Evolutionary conservation across 768 basidiomycete genomes (phyloP), one percentile per base, ranked within the genome.

Genomic region (Dentipellis sp.): DNA sequence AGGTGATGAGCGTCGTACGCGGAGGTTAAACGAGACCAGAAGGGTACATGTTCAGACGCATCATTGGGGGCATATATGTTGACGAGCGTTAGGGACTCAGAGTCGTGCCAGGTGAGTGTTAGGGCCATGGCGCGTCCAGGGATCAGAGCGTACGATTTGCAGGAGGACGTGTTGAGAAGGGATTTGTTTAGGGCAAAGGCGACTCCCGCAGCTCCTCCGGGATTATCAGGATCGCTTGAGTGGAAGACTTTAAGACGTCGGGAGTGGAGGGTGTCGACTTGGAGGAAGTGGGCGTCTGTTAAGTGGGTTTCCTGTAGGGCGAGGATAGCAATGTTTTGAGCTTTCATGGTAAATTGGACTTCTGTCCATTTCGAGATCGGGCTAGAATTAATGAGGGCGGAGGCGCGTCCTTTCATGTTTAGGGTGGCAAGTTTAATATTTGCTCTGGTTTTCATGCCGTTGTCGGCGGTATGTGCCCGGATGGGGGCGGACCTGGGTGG

Each of bases 41-140:
- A 68, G 0, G 0, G 8, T 1, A 10, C 1, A 39, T 52, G 40
- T 29, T 55, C 2, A 3, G 42, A 35, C 0, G 10, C 6, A 0
- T 50, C 21, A 12, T 62, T 67, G 0, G 64, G 66, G 0, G 66
- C 62, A 11, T 68, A 68, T 10, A 67, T 22, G 10, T 63, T 66
- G 2, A 66, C 50, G 0, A 68, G 49, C 0, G 36, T 49, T 0
- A 58, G 35, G 5, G 52, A 22, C n/a, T 60, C 19, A 11, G 53
- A 16, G 9, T 54, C 16, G 8, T 63, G 55, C 63, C 64, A 65
- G 1, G 59, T 63, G 0, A 63, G 19, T 10, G 34, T 51, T 0
- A 68, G 19, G 0, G 54, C 0, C 0, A 64, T 19, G 0, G 60
- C 65, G 14, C 52, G 11, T 10, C 66, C 66, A 4, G 61, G 59